A percentile compares a stretch with the other conserved stretches of the same genome.
Evolutionary conservation across 768 basidiomycete species (phyloP).

Genomic region (Tremella yokohamensis): DNA sequence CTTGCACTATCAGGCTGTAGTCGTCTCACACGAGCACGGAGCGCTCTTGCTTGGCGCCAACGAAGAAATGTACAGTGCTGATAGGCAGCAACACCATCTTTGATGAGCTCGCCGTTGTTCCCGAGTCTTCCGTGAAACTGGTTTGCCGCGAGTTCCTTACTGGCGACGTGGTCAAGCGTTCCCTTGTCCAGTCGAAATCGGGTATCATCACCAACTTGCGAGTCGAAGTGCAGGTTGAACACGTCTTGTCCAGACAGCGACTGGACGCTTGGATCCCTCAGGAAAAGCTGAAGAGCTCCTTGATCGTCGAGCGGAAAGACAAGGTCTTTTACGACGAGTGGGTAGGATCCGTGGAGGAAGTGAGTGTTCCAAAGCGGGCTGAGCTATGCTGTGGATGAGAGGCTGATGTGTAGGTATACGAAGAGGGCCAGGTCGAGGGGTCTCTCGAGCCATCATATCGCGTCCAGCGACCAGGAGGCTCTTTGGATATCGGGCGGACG

Average conservation of each 20-base stretch:
- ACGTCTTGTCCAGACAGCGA: constrained; percentile 64
- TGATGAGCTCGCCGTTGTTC: constrained; percentile 64
- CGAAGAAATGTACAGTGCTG: background rate
- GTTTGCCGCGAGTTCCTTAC: constrained; percentile 72
- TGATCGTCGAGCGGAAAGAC: constrained; percentile 64
- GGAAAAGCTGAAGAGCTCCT: constrained; percentile 60
- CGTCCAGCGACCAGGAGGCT: background rate
- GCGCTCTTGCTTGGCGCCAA: background rate
- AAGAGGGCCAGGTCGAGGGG: constrained; percentile 1
- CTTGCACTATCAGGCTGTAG: background rate
- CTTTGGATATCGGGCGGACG: background rate
- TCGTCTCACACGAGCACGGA: background rate
- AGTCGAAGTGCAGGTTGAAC: constrained; percentile 66
- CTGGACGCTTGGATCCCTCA: constrained; percentile 64
- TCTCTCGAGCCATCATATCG: background rate
- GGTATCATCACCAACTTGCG: constrained; percentile 68
- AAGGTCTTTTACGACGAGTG: constrained; percentile 79
- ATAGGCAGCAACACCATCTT: constrained; percentile 10
- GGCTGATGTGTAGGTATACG: constrained; percentile 3
- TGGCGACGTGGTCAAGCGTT: constrained; percentile 78
- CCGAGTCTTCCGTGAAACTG: constrained; percentile 65
- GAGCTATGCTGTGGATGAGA: background rate
- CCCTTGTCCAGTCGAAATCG: constrained; percentile 67
- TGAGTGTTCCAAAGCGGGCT: constrained; percentile 48
- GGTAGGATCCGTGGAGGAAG: constrained; percentile 86